phyloP scores from a whole-genome alignment of 2,329 filamentous ascomycete genomes.

The Pseudogymnoascus sp. region DNA sequence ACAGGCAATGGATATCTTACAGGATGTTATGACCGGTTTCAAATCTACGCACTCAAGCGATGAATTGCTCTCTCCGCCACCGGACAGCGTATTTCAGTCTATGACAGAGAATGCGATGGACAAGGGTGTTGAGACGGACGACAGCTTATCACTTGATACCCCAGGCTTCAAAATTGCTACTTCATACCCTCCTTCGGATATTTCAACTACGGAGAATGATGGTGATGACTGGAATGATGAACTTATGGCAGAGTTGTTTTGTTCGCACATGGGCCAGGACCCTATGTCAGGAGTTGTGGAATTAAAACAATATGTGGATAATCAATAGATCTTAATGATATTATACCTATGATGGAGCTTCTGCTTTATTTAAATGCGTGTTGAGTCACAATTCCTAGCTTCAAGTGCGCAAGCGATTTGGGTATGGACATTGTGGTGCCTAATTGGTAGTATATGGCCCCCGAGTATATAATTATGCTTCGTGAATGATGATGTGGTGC shows the following conservation, averaged over 20 bases:
- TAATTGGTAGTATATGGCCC: background rate
- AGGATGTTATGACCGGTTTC: background rate
- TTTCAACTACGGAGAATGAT: background rate
- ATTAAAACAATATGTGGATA: background rate
- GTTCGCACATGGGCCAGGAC: background rate
- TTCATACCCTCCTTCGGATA: background rate
- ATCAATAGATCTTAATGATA: background rate
- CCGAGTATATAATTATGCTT: background rate
- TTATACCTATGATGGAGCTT: background rate
- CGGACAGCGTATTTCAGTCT: background rate
- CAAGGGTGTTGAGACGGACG: background rate
- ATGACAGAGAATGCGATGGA: background rate
- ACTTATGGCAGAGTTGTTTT: background rate
- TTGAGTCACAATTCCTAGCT: background rate
- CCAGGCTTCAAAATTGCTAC: background rate
- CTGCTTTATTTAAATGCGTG: too few species aligned
- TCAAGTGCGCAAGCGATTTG: too few species aligned
- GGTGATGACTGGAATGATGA: background rate
- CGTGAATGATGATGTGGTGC: background rate
- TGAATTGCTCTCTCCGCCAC: background rate
- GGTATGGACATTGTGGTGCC: too few species aligned
- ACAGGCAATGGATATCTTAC: background rate
- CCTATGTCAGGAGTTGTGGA: background rate
- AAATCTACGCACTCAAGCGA: background rate
- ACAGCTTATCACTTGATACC: background rate